Conservation (phyloP, 495 filamentous ascomycete genomes). For the Achaetomiella virescens region DNA sequence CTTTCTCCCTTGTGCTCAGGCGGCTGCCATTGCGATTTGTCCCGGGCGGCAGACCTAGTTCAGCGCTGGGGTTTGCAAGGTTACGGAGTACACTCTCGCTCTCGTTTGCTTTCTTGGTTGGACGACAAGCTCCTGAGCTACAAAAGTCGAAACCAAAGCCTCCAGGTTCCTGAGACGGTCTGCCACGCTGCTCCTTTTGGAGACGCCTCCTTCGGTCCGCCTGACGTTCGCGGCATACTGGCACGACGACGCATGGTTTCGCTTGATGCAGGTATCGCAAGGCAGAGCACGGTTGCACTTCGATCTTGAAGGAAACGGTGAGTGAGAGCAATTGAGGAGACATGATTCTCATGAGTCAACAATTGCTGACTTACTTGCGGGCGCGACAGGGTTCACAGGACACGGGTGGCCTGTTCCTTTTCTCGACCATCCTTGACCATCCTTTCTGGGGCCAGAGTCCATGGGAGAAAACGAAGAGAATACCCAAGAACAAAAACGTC, state of each 20-base stretch:
- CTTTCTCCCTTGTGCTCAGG: background rate
- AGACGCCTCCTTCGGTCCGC: background rate
- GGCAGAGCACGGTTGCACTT: background rate
- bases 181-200: background rate
- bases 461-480: no score
- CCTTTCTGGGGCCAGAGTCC: background rate
- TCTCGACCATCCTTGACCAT: background rate
- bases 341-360: no score
- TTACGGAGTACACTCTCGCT: background rate
- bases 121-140: background rate
- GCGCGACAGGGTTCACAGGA: constrained; percentile 1
- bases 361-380: background rate
- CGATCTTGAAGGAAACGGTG: background rate
- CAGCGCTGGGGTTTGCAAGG: background rate
- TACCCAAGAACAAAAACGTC: no score
- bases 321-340: background rate
- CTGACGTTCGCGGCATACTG: background rate
- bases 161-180: background rate
- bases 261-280: background rate
- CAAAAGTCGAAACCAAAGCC: background rate
- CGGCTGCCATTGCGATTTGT: background rate
- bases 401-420: background rate
- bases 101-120: background rate
- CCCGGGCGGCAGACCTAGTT: no score
- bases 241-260: background rate